Evolutionary conservation across 2,329 filamentous ascomycete genomes (phyloP).

Genomic region (Metarhizium humberi): DNA sequence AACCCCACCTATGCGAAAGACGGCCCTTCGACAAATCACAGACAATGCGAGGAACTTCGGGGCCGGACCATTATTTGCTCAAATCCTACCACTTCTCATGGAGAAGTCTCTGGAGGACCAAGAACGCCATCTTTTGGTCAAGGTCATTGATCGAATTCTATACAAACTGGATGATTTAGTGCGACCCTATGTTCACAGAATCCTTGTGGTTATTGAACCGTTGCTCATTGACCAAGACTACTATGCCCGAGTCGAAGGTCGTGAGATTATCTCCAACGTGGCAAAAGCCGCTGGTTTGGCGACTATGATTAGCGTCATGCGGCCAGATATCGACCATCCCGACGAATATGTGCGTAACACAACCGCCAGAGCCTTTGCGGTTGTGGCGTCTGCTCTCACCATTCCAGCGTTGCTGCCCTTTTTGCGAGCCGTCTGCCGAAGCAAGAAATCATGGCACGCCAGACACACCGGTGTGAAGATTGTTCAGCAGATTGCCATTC

Average conservation of each 20-base stretch:
- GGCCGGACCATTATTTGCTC: conserved; percentile 88
- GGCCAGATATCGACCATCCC: conserved; percentile 95
- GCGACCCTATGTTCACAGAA: conserved; percentile 94
- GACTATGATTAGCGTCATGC: conserved; percentile 99
- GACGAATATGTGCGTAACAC: conserved; percentile 99
- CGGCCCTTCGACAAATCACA: conserved; percentile 89
- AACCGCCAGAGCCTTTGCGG: conserved; percentile 91
- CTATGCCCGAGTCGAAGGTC: conserved; percentile 94
- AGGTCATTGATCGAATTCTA: conserved; percentile 95
- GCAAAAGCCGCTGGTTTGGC: conserved; percentile 93
- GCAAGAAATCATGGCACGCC: conserved; percentile 98
- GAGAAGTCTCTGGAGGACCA: conserved; percentile 97
- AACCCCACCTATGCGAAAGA: conserved; percentile 97
- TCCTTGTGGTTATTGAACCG: conserved; percentile 97
- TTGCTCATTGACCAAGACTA: conserved; percentile 98
- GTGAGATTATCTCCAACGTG: conserved; percentile 97
- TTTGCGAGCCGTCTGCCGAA: conserved; percentile 87
- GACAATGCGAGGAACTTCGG: conserved; percentile 97
- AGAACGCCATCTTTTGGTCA: conserved; percentile 94
- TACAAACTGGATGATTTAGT: conserved; percentile 98
- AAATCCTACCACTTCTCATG: conserved; percentile 94
- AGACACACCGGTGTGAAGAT: conserved; percentile 98
- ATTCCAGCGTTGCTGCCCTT: conserved; percentile 94
- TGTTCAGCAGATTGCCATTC: conserved; percentile 94
- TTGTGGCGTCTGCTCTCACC: conserved; percentile 90